Base-by-base conservation (phyloP, 345 rosid species). In the Cardiospermum halicacabum region DNA sequence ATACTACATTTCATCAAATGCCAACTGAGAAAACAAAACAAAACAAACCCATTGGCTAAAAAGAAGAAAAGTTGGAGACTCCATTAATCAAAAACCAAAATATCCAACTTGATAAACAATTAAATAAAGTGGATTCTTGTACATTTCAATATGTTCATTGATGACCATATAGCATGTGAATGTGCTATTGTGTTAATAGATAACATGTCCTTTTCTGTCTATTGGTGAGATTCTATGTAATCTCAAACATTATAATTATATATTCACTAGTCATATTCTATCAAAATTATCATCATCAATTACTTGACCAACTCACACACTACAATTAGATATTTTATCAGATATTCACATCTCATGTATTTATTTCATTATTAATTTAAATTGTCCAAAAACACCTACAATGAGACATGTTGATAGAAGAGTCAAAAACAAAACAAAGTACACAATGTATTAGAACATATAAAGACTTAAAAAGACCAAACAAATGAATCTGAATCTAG, bases 121-220 rank as follows among this genome's bases (percentile, higher is more conserved):
- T 43, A 21, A 30, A 21, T 31, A 18, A 62, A 10, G 50, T 37
- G 30, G 7, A 19, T 18, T 39, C 11, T 42, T 1, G 30, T 9
- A 47, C 12, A 2, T 27, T 65, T 55, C 21, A 65, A 55, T 1
- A 1, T 11, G 55, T 7, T 27, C 27, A 27, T 30, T 45, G n/a
- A 30, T 51, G 69, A 26, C 36, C 60, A 2, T n/a, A n/a, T 1
- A 58, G 50, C 75, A 53, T 9, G 56, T 58, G 70, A 25, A 31
- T 42, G 25, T 49, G 47, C 28, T 21, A 47, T 26, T 21, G 51
- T 47, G 24, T 47, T n/a, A 5, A 19, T 49, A 34, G 21, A 47
- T 47, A 13, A 42, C 13, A 15, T 31, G 57, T 12, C 40, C 11
- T 24, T 59, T 30, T 59, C 43, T 27, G 36, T 25, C 31, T 5